Evolutionary conservation across 805 yeast genomes (phyloP).

Genomic region (Yamadazyma nakazawae): DNA sequence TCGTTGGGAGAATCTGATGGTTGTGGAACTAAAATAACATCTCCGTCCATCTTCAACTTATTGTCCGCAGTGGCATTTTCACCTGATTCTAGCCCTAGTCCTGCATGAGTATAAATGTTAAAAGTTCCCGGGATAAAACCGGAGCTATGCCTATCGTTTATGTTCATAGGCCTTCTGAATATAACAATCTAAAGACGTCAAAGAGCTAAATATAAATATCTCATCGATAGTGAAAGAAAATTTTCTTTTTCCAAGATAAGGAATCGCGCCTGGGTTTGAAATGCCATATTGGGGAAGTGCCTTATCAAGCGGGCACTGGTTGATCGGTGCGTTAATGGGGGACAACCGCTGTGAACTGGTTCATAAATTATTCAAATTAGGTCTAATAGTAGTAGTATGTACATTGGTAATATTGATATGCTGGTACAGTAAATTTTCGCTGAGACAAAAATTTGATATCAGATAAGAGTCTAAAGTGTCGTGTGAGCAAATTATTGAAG

Average conservation of each 20-base stretch:
- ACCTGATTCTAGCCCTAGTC: slow-evolving; percentile 5
- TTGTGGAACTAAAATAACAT: slow-evolving; percentile 44
- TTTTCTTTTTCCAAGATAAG: background rate
- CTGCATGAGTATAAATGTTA: slow-evolving; percentile 37
- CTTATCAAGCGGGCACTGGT: too few species aligned
- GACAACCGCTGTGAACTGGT: too few species aligned
- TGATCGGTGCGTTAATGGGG: too few species aligned
- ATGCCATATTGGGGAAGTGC: background rate
- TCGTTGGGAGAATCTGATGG: slow-evolving; percentile 50
- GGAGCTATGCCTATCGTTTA: slow-evolving; percentile 27
- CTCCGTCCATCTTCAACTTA: slow-evolving; percentile 20
- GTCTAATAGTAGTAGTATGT: too few species aligned
- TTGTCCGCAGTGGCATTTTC: slow-evolving; percentile 7
- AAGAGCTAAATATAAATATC: background rate
- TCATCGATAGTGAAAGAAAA: background rate
- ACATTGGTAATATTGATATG: too few species aligned
- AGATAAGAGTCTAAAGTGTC: too few species aligned
- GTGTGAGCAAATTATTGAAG: too few species aligned
- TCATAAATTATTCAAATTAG: too few species aligned
- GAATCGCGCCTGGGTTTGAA: background rate
- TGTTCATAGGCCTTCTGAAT: slow-evolving; percentile 15
- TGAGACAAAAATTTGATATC: too few species aligned
- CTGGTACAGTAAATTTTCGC: too few species aligned
- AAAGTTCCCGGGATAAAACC: slow-evolving; percentile 57
- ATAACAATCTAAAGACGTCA: background rate